Conservation (phyloP, 129 eudicot genomes). For the Chrysanthemum lavandulifolium region DNA sequence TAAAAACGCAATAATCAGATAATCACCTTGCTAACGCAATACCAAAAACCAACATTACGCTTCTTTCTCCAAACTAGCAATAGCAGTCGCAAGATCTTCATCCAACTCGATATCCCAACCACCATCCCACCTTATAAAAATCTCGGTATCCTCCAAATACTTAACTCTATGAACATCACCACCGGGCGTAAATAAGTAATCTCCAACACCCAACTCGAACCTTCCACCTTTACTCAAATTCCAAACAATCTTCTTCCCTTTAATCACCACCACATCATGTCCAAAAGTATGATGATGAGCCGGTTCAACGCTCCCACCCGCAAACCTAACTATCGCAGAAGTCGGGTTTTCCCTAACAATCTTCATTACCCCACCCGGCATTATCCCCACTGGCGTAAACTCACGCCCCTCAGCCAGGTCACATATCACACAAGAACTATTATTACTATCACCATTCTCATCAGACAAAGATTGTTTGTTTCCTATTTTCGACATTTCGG, state of each 20-base stretch:
- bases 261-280: slow-evolving; percentile 77
- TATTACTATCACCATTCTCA: too few species aligned
- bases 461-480: too few species aligned
- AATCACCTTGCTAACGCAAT: too few species aligned
- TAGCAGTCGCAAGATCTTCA: slow-evolving; percentile 77
- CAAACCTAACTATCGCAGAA: slow-evolving; percentile 64
- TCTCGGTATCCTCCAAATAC: slow-evolving; percentile 83
- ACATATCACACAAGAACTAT: slow-evolving; percentile 36
- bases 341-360: slow-evolving; percentile 77
- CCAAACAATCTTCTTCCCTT: slow-evolving; percentile 80
- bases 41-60: slow-evolving; percentile 4
- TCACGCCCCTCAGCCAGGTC: slow-evolving; percentile 41
- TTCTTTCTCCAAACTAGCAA: slow-evolving; percentile 36
- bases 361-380: slow-evolving; percentile 80
- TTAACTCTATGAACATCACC: slow-evolving; percentile 86
- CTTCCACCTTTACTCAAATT: slow-evolving; percentile 52
- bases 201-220: slow-evolving; percentile 55
- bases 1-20: too few species aligned
- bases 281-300: slow-evolving; percentile 83
- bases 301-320: slow-evolving; percentile 82
- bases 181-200: slow-evolving; percentile 63
- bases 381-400: slow-evolving; percentile 47
- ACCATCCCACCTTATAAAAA: slow-evolving; percentile 90
- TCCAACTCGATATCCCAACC: slow-evolving; percentile 76
- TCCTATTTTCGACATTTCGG: slow-evolving; percentile 65